Conservation (phyloP, 768 basidiomycete genomes). For the Lactarius deliciosus region DNA sequence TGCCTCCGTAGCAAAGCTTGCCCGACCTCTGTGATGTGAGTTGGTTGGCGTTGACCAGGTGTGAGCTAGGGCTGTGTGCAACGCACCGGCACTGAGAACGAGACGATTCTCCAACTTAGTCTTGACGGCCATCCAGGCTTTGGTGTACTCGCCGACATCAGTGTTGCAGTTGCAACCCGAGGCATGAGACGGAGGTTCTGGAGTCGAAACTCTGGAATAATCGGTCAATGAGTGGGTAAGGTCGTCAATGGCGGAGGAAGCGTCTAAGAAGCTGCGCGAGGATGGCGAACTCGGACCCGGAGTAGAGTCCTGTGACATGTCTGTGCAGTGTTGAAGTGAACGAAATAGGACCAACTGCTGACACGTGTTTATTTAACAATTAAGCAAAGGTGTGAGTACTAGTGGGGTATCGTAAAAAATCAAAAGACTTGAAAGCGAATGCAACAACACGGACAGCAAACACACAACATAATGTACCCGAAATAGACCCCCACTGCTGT, state of each 20-base stretch:
- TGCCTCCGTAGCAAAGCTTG: conserved; percentile 84
- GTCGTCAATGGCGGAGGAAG: conserved; percentile 65
- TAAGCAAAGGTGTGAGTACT: conserved; percentile 15
- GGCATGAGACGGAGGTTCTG: conserved; percentile 51
- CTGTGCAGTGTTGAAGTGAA: not conserved
- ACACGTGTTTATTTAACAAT: conserved; percentile 20
- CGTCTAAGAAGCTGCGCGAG: conserved; percentile 36
- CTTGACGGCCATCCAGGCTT: conserved; percentile 63
- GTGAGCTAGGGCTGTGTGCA: not conserved
- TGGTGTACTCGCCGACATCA: conserved; percentile 64
- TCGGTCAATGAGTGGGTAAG: conserved; percentile 69
- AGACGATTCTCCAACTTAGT: conserved; percentile 73
- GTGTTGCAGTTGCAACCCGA: conserved; percentile 64
- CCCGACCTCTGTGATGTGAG: conserved; percentile 70
- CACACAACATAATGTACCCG: conserved; percentile 16
- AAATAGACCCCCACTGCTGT: not conserved
- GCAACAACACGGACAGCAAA: conserved; percentile 22
- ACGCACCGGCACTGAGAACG: conserved; percentile 83
- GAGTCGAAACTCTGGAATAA: conserved; percentile 73
- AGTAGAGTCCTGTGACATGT: conserved; percentile 15
- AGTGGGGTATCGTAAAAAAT: conserved; percentile 27
- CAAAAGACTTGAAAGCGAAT: conserved; percentile 18
- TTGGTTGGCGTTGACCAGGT: conserved; percentile 7
- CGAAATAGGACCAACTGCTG: not conserved
- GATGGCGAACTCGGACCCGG: conserved; percentile 34